Evolutionary conservation across 2,329 filamentous ascomycete species (phyloP).

Genomic region (Neophaeococcomyces aloes): DNA sequence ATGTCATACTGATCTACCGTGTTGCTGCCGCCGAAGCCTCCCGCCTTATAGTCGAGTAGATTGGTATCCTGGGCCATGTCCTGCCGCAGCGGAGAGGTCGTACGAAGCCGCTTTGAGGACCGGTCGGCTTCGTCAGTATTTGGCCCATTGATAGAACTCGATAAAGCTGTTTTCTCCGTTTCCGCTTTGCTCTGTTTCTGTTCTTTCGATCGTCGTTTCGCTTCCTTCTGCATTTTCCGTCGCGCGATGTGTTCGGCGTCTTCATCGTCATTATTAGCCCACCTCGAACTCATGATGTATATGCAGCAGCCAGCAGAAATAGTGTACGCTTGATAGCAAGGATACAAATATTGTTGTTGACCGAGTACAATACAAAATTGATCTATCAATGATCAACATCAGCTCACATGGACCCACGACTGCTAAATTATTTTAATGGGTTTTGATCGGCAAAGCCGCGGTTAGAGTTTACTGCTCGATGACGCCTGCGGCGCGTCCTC

Average conservation of each 20-base stretch:
- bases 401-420: no score
- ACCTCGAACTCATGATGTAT: constrained; percentile 50
- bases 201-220: constrained; percentile 73
- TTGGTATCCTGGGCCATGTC: constrained; percentile 33
- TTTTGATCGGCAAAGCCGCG: no score
- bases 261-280: constrained; percentile 78
- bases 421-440: no score
- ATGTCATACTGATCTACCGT: constrained; percentile 83
- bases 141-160: no score
- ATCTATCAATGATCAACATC: no score
- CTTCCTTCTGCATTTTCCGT: constrained; percentile 72
- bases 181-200: constrained; percentile 43
- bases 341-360: no score
- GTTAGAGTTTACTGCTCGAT: no score
- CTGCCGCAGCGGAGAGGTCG: constrained; percentile 41
- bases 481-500: no score
- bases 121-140: constrained; percentile 26
- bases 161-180: constrained; percentile 23
- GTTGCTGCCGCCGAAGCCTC: constrained; percentile 59
- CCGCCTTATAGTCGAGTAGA: constrained; percentile 61
- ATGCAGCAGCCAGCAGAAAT: not conserved
- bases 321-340: not conserved
- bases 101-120: constrained; percentile 51
- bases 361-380: no score
- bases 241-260: constrained; percentile 56